Base-by-base conservation (phyloP, 116 monocot genomes). In the Dioscorea cayenensis region DNA sequence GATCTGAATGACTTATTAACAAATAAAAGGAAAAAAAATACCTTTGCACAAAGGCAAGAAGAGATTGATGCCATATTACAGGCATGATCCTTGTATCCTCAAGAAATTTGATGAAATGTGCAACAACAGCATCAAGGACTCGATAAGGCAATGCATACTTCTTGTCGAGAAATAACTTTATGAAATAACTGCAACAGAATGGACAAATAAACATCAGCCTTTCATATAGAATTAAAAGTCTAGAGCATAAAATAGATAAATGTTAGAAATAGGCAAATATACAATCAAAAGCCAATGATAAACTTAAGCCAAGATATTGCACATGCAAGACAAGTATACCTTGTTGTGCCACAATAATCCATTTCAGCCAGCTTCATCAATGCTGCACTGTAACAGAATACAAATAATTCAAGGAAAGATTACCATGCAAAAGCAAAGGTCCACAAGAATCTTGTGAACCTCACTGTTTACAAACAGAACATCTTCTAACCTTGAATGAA, bases 21-120 rank as follows among this genome's bases (percentile, higher is more conserved):
- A 66, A 6, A 37, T 4, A 5, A 14, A 14, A 22, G 58, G 13
- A 21, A 19, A 62, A 0, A 74, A 65, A 37, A 78, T 35, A 99
- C 97, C 97, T 99, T 84, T 99, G 94, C 16, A 99, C 97, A 88
- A 99, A 86, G 36, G 93, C 82, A 64, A 99, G 94, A 72, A 99
- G 87, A 21, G 97, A 93, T 65, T 90, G 94, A 65, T 99, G 97
- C 97, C 97, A 99, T 64, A 99, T 99, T 11, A 99, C 97, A 63
- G 97, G 97, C 94, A 99, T 90, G 66, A 85, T 75, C 68, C 93
- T 83, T 76, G 71, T 55, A 73, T 99, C 93, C 14, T 89, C 79
- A 28, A 82, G 72, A 76, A 99, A 99, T 74, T 80, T 86, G 86
- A 90, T 75, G 67, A 99, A 99, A 87, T 99, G 97, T 5, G 83